Evolutionary conservation across 1,284 basidiomycete species (phyloP).

Genomic region (Marasmius oreades): DNA sequence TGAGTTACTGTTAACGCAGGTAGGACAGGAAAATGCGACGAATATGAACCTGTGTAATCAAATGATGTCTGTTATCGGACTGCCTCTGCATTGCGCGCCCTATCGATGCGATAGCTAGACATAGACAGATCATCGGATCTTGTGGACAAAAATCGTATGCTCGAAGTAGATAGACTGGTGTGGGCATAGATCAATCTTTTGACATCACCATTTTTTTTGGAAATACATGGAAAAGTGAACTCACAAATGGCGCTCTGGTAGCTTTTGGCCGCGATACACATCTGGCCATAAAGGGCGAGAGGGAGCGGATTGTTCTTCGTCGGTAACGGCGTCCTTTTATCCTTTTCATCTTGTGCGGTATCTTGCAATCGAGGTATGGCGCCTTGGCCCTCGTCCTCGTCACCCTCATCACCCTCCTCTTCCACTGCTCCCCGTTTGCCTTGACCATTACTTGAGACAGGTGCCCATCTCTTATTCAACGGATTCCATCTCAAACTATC

Average conservation of each 20-base stretch:
- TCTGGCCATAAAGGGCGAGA: slow-evolving; percentile 83
- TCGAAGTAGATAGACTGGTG: slow-evolving; percentile 82
- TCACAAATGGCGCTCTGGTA: slow-evolving; percentile 89
- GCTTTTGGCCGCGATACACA: slow-evolving; percentile 81
- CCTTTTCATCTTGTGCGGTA: slow-evolving; percentile 17
- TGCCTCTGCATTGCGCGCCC: slow-evolving; percentile 92
- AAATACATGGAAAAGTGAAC: slow-evolving; percentile 24
- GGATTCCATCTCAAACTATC: slow-evolving; percentile 59
- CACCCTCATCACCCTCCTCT: slow-evolving; percentile 27
- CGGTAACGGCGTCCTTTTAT: slow-evolving; percentile 41
- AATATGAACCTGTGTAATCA: slow-evolving; percentile 63
- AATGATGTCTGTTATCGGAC: slow-evolving; percentile 90
- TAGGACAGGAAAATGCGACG: not conserved
- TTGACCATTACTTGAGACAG: slow-evolving; percentile 19
- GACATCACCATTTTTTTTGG: not conserved
- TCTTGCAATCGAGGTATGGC: not conserved
- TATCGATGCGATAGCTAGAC: slow-evolving; percentile 79
- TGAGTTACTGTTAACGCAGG: not conserved
- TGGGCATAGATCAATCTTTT: no score
- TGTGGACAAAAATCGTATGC: slow-evolving; percentile 82
- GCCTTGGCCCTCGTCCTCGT: slow-evolving; percentile 24
- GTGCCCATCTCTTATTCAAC: slow-evolving; percentile 48
- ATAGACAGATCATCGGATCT: slow-evolving; percentile 84
- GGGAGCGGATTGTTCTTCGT: slow-evolving; percentile 74
- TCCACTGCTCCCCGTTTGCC: slow-evolving; percentile 22